These are phyloP conservation scores for Penicillium verrucosum DNA, from an alignment of 2,329 filamentous ascomycete genomes.

Conservation along the genomic window DNA sequence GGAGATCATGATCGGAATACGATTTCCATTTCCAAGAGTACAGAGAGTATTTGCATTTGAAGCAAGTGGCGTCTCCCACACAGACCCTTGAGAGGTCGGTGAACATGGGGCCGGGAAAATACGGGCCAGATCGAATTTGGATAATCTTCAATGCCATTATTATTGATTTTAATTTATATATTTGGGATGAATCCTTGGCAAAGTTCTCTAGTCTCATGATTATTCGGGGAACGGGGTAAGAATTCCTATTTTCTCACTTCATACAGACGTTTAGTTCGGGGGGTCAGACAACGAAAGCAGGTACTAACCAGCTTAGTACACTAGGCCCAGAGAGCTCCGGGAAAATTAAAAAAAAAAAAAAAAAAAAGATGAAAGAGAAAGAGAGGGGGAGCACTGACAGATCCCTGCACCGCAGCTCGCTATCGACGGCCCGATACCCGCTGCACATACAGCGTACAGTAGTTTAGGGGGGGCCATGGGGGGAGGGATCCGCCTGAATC, in stretches of 20 bases:
- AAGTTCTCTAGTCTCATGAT: not conserved
- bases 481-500: conserved; percentile 14
- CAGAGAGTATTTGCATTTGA: not conserved
- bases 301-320: not conserved
- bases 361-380: not conserved
- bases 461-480: conserved; percentile 8
- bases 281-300: not conserved
- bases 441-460: conserved; percentile 25
- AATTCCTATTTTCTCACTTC: not conserved
- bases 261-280: not conserved
- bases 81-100: conserved; percentile 13
- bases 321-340: not conserved
- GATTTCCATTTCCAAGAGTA: not conserved
- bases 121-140: conserved; percentile 9
- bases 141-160: not conserved
- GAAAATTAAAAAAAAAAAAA: not conserved
- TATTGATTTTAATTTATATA: not conserved
- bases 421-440: conserved; percentile 31
- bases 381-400: conserved; percentile 7
- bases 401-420: conserved; percentile 27
- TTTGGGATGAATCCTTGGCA: not conserved
- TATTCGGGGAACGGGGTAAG: not conserved
- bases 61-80: conserved; percentile 2
- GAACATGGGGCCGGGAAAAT: conserved; percentile 16
- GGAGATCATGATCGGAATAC: conserved; percentile 4